Base-by-base conservation (phyloP, 1,284 basidiomycete species). In the Cutaneotrichosporon sp. region DNA sequence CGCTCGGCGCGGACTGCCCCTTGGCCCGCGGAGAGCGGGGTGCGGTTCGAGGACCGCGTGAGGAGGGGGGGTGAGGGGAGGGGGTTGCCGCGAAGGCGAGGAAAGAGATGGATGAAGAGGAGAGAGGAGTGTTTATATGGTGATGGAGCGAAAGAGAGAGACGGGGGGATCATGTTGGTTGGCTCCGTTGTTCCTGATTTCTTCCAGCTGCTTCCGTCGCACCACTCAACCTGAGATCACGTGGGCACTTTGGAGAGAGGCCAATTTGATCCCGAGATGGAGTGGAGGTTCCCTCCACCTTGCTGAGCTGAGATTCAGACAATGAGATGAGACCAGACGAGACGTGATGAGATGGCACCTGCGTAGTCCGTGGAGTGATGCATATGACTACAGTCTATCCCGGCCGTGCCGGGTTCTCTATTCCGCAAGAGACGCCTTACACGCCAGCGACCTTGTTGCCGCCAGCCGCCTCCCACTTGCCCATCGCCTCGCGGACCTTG, bases 401-500 rank as follows among this genome's bases (percentile, higher is more conserved):
- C 51, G 1, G 13, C 33, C 34, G 51, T 10, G 22, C 51, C 33
- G 22, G 51, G 22, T n/a, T 36, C 34, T 38, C 34, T 11, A 10
- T 53, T 22, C n/a, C 20, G 10, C 31, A 20, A 20, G 27, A 29
- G 24, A 27, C 16, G 29, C 16, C 50, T 53, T 53, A 53, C 38
- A 76, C 65, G 22, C 75, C 75, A 9, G 76, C 76, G 34, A 65
- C 73, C 51, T 65, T 70, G 66, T 78, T 74, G 33, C 76, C 76
- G 38, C 78, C 78, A 11, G 76, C 76, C 42, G 73, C 70, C 51
- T 83, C 79, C 83, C 83, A 85, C 69, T 82, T 81, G 54, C 75
- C 70, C 58, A 85, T 79, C 43, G 82, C 84, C 50, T 80, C 79
- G 56, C 79, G 76, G 2, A 84, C 81, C 75, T 85, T 86, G 27